Evolutionary conservation across 805 yeast species (phyloP), one percentile per base, ranked within the genome.

Genomic region (Yamadazyma sp.): DNA sequence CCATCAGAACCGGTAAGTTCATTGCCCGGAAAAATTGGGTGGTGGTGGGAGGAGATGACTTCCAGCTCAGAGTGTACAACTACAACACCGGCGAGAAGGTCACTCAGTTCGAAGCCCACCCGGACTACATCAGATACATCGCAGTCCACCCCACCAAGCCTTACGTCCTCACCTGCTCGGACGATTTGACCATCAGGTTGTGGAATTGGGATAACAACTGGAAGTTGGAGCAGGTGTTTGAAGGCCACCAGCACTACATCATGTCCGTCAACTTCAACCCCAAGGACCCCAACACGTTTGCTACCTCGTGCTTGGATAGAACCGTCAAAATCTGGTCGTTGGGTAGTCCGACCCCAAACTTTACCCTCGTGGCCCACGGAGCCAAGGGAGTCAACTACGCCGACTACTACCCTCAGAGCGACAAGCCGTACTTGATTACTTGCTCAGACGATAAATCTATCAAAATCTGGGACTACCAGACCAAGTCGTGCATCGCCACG

Each of bases 131-230:
- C 55, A 82, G 99, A 60, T 80, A 86, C 40, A 78, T 93, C 48
- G 93, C 95, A 8, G 95, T 91, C 28, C 99, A 93, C 64, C 97
- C 98, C 28, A 74, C 91, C 12, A 86, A 85, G 65, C 95, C 98
- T 16, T 85, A 84, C 53, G 74, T 93, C 35, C 71, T 93, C 52
- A 84, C 97, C 3, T 86, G 89, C 25, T 81, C 91, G 32, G 99
- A 93, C 65, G 99, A 93, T 60, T 79, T 85, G 72, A 78, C 95
- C 28, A 78, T 93, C 57, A 88, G 83, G 64, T 74, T 90, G 57
- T 93, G 98, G 98, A 90, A 93, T 62, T 93, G 99, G 99, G 99
- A 93, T 40, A 79, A 80, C 55, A 78, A 77, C 56, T 93, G 99
- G 99, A 78, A 78, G 50, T 66, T 84, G 49, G 93, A 87, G 60